Conservation (phyloP, 805 yeast species). For the Zygosaccharomyces bailii region DNA sequence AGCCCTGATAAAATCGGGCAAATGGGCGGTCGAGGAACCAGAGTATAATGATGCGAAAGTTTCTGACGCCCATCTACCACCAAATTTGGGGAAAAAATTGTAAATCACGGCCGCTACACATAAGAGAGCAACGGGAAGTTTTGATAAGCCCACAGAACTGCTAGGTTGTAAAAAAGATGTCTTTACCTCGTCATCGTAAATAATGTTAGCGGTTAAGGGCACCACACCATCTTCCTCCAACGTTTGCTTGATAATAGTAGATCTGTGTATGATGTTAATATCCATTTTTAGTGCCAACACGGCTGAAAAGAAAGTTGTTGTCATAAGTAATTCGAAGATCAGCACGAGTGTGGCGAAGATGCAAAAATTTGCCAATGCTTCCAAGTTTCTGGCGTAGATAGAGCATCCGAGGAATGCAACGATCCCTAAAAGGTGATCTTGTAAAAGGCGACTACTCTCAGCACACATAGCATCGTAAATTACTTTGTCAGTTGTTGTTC, state of each 20-base stretch:
- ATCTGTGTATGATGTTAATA: conserved; percentile 77
- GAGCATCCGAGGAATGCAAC: conserved; percentile 63
- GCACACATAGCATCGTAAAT: conserved; percentile 38
- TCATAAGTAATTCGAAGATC: conserved; percentile 63
- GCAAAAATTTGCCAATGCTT: conserved; percentile 78
- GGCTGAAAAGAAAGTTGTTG: conserved; percentile 78
- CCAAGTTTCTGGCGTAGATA: conserved; percentile 59
- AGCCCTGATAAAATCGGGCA: conserved; percentile 39
- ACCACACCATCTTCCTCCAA: conserved; percentile 90
- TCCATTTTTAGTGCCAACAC: conserved; percentile 83
- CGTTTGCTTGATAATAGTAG: conserved; percentile 68
- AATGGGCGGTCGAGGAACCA: conserved; percentile 39
- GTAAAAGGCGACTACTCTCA: conserved; percentile 44
- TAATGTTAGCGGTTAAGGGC: conserved; percentile 66
- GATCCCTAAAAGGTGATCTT: conserved; percentile 75
- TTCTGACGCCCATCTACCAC: conserved; percentile 69
- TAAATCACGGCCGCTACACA: conserved; percentile 63
- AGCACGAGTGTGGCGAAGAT: conserved; percentile 67
- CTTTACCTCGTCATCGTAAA: conserved; percentile 37
- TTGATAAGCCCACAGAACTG: conserved; percentile 50
- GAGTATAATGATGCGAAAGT: conserved; percentile 34
- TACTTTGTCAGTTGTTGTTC: conserved; percentile 26
- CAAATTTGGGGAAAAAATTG: conserved; percentile 62
- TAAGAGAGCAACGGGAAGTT: conserved; percentile 55
- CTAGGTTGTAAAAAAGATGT: conserved; percentile 35